Base-by-base conservation (phyloP, 2,329 filamentous ascomycete genomes). In the Dendryphion nanum region DNA sequence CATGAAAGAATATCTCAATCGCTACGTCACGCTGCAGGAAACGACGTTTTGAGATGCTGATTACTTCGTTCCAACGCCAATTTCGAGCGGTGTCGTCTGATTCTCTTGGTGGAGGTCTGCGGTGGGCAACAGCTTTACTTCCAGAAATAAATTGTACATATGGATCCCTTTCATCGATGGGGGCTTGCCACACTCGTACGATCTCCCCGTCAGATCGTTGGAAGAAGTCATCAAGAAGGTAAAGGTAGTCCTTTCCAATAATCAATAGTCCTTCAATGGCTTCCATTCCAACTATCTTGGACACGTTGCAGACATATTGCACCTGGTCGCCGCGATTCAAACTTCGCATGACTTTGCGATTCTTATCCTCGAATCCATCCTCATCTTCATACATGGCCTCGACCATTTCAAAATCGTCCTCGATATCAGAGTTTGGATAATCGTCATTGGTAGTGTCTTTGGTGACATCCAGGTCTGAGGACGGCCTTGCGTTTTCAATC, bases 1-100 rank as follows among this genome's bases (percentile, higher is more conserved):
- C 94, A 0, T 89, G 90, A 61, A 98, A 98, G 70, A 98, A 98
- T 2, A 96, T 79, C 60, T 98, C 93, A n/a, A 97, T 82, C 0
- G 89, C 89, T 10, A 98, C 93, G 57, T 98, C 91, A 18, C 93
- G 83, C 66, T 97, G 95, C 4, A 98, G 70, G 64, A 97, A 98
- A 5, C 91, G 84, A 15, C 94, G 82, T 65, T 98, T 98, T 0
- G 91, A 97, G 23, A 97, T 85, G 60, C 90, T 96, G 51, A 97
- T 86, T 12, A 97, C 83, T 60, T 97, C 91, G 3, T 82, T 79
- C 91, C 91, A 98, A 48, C 83, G 85, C 94, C 93, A 98, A 61
- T 86, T 85, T 51, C 90, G 81, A 44, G 91, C 86, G 55, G 95
- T 87, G 33, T 95, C 87, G 40, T 63, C 59, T 36, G 63, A 51